These are phyloP conservation scores for Saccharomycopsis fodiens DNA, from an alignment of 805 yeast species.

Conservation along the genomic window DNA sequence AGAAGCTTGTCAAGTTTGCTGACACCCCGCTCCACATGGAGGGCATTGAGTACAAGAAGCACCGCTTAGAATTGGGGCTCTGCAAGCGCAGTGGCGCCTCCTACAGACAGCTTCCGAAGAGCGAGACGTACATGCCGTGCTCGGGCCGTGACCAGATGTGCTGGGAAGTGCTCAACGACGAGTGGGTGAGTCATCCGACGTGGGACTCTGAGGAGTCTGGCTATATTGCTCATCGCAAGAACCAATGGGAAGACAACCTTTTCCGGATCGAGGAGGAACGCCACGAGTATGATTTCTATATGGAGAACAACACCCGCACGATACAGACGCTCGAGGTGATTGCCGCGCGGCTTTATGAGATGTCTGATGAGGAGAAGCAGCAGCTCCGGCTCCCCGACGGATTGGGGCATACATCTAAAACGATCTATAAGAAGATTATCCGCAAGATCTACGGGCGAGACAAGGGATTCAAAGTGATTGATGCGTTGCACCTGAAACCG, in stretches of 20 bases:
- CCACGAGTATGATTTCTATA: constrained; percentile 91
- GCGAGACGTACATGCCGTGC: constrained; percentile 94
- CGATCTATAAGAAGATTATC: constrained; percentile 89
- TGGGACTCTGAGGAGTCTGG: constrained; percentile 99
- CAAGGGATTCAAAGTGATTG: constrained; percentile 92
- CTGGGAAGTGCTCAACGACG: constrained; percentile 97
- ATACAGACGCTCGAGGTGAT: constrained; percentile 94
- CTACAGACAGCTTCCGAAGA: constrained; percentile 79
- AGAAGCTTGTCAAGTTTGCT: constrained; percentile 81
- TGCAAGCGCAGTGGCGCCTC: constrained; percentile 96
- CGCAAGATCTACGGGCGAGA: constrained; percentile 90
- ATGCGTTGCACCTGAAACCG: constrained; percentile 92
- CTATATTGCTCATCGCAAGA: constrained; percentile 96
- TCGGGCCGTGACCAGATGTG: constrained; percentile 98
- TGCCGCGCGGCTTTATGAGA: constrained; percentile 86
- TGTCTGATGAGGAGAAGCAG: constrained; percentile 86
- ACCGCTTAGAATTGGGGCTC: constrained; percentile 77
- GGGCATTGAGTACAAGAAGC: constrained; percentile 77
- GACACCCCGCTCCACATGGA: constrained; percentile 83
- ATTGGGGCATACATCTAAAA: constrained; percentile 81
- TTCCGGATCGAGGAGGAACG: constrained; percentile 96
- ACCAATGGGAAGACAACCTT: constrained; percentile 93
- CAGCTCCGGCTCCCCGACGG: constrained; percentile 86
- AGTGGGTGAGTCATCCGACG: constrained; percentile 99
- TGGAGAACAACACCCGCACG: constrained; percentile 91